Conservation (phyloP, 2,329 filamentous ascomycete species). For the Talaromyces albobiverticillius region DNA sequence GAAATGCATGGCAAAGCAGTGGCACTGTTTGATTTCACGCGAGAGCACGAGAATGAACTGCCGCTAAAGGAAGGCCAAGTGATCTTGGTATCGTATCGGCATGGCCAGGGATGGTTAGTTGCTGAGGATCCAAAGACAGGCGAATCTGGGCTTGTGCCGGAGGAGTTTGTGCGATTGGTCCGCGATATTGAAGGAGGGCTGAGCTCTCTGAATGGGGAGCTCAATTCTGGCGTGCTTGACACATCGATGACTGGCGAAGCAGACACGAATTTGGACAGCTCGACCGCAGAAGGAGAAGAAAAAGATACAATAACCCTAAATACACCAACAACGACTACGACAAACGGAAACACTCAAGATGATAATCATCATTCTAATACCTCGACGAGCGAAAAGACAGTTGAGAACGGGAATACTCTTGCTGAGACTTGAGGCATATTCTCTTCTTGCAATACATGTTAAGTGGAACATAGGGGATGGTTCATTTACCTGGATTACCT, state of each 20-base stretch:
- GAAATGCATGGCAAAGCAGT: constrained; percentile 97
- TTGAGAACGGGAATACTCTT: constrained; percentile 4
- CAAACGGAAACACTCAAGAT: constrained; percentile 1
- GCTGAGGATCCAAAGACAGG: constrained; percentile 92
- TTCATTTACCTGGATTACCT: too few relatives aligned
- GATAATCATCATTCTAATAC: constrained; percentile 17
- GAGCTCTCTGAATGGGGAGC: constrained; percentile 63
- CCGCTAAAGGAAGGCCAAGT: constrained; percentile 91
- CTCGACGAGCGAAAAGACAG: constrained; percentile 24
- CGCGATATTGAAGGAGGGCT: constrained; percentile 91
- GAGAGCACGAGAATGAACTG: constrained; percentile 95
- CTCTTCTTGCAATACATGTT: too few relatives aligned
- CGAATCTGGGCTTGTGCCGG: constrained; percentile 91
- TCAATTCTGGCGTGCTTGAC: constrained; percentile 44
- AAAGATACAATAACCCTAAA: neutral
- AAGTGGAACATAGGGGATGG: too few relatives aligned
- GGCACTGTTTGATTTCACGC: constrained; percentile 88
- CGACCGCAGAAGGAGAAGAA: neutral
- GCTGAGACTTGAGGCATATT: neutral
- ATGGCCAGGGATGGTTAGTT: constrained; percentile 96
- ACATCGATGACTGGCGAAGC: too few relatives aligned
- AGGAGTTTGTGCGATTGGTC: constrained; percentile 90
- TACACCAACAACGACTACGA: neutral
- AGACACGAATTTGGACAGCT: neutral
- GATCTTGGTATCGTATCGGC: constrained; percentile 92